Evolutionary conservation across 345 rosid species (phyloP), one percentile per base, ranked within the genome.

Genomic region (Hirschfeldia incana): DNA sequence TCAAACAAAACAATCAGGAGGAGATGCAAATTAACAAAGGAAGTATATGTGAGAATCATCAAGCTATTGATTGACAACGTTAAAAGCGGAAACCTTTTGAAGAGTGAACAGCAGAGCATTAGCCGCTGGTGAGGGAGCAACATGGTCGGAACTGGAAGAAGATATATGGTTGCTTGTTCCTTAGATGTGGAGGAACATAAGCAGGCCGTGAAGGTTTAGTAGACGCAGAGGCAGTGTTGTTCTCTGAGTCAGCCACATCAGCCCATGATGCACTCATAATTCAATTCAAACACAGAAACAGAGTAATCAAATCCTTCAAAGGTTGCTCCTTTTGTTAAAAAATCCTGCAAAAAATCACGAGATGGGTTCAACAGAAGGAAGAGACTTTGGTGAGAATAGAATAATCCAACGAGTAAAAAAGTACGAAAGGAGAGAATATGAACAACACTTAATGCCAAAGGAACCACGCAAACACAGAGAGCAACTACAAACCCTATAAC

Each of bases 261-360:
- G 99, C 99, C 99, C 99, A 95, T 85, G 98, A 91, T 78, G 87
- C 89, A 88, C 81, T 89, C 91, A 85, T 83, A 84, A 84, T 76
- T 60, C 21, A 21, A 21, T n/a, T 17, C 69, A 65, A 58, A 26
- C 74, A 62, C 17, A 27, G 7, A 55, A 34, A 29, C 7, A 42
- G 21, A 21, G 21, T 21, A 49, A 36, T 17, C 29, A 67, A 72
- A 42, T 21, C 21, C 2, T 16, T 79, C 12, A 30, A 51, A 42
- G 67, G 77, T 36, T 73, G 55, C 65, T 46, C 39, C 63, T 16
- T 67, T 74, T 32, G 10, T n/a, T 1, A 17, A 26, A 2, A 63
- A 80, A 37, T 21, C 73, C 83, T 80, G 83, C 5, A 5, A 57
- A 21, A 21, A 76, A 65, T 21, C 42, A 75, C 46, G 66, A 72